Conservation (phyloP, 1,284 basidiomycete species). For the Cerioporus squamosus region DNA sequence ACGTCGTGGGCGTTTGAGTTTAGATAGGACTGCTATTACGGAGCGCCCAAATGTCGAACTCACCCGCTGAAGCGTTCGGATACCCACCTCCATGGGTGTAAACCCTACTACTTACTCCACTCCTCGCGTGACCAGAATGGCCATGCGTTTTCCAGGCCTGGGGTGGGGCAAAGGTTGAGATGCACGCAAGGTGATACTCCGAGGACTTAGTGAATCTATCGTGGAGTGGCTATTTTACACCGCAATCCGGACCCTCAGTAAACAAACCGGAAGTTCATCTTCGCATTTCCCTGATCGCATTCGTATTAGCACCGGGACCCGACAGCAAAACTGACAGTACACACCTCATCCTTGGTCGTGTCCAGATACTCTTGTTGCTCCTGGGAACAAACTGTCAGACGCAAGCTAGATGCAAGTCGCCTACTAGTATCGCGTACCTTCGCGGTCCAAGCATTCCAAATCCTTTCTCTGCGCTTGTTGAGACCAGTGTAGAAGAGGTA, state of each 20-base stretch:
- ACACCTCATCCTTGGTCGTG: slow-evolving; percentile 53
- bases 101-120: too few species aligned
- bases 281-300: slow-evolving; percentile 46
- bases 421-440: slow-evolving; percentile 45
- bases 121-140: too few species aligned
- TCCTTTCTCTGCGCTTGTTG: slow-evolving; percentile 54
- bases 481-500: slow-evolving; percentile 59
- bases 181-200: too few species aligned
- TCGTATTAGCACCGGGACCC: not conserved
- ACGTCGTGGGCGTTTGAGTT: too few species aligned
- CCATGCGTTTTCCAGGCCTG: too few species aligned
- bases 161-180: too few species aligned
- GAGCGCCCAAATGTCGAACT: too few species aligned
- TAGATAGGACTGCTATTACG: too few species aligned
- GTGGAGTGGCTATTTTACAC: not conserved
- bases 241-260: slow-evolving; percentile 43
- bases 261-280: slow-evolving; percentile 63
- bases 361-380: slow-evolving; percentile 59
- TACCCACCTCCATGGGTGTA: too few species aligned
- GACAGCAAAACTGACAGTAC: not conserved
- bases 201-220: too few species aligned
- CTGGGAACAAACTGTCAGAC: slow-evolving; percentile 33
- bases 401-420: not conserved
- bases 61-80: too few species aligned
- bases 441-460: slow-evolving; percentile 55